phyloP scores from a whole-genome alignment of 2,329 filamentous ascomycete genomes.

The Keithomyces neogunnii region DNA sequence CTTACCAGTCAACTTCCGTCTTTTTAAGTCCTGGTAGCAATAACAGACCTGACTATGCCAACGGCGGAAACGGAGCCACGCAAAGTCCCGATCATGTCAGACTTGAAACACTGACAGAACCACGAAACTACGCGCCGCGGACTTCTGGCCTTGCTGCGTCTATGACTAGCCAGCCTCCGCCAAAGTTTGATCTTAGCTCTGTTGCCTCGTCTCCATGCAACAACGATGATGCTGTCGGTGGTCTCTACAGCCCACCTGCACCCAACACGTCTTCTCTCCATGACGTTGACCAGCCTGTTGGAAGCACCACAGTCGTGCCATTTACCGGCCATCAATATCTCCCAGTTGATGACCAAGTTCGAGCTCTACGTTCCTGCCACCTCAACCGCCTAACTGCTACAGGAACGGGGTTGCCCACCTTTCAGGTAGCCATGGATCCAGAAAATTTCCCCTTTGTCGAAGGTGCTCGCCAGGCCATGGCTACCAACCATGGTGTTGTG shows the following conservation, averaged over 20 bases:
- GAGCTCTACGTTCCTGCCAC: slow-evolving; percentile 21
- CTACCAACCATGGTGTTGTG: slow-evolving; percentile 33
- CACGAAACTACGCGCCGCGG: slow-evolving; percentile 32
- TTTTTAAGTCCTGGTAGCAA: slow-evolving; percentile 1
- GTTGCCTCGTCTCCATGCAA: neutral
- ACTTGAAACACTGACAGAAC: slow-evolving; percentile 25
- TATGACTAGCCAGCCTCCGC: slow-evolving; percentile 22
- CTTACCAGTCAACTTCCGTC: slow-evolving; percentile 4
- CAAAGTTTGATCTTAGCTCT: slow-evolving; percentile 24
- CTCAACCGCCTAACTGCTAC: slow-evolving; percentile 29
- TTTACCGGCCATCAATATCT: neutral
- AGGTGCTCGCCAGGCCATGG: slow-evolving; percentile 20
- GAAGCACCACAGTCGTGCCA: neutral
- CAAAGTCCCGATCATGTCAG: slow-evolving; percentile 8
- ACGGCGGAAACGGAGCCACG: slow-evolving; percentile 1
- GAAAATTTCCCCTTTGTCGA: slow-evolving; percentile 40
- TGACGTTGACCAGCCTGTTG: neutral
- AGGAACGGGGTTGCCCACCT: slow-evolving; percentile 23
- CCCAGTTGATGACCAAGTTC: neutral
- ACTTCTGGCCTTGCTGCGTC: slow-evolving; percentile 16
- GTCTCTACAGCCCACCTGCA: no score
- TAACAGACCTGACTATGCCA: neutral
- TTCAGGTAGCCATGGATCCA: slow-evolving; percentile 26
- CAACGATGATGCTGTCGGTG: neutral
- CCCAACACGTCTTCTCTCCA: neutral